These are phyloP conservation scores for Peniophora sp. DNA, from an alignment of 1,284 basidiomycete genomes.

Conservation along the genomic window DNA sequence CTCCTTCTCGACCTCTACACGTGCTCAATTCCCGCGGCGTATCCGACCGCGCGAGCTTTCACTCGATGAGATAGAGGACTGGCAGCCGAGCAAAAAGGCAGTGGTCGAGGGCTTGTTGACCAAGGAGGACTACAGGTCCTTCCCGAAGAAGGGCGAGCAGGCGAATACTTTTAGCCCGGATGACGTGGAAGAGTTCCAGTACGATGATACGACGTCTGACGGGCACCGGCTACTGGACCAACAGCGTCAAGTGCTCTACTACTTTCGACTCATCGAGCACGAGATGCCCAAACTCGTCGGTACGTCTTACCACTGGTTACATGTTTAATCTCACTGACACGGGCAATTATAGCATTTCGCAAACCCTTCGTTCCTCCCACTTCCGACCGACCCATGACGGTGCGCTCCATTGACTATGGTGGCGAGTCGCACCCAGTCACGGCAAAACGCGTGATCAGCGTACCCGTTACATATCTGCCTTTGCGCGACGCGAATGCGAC, in stretches of 20 bases:
- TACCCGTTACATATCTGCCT: constrained; percentile 65
- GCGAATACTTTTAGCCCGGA: constrained; percentile 2
- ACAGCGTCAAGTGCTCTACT: constrained; percentile 62
- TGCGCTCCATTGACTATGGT: constrained; percentile 71
- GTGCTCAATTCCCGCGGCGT: not conserved
- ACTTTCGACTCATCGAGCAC: constrained; percentile 76
- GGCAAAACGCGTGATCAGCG: constrained; percentile 64
- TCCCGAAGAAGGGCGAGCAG: not conserved
- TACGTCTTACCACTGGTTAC: constrained; percentile 30
- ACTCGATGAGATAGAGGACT: not conserved
- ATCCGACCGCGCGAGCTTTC: not conserved
- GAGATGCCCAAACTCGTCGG: constrained; percentile 79
- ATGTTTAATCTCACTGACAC: constrained; percentile 6
- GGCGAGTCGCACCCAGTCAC: constrained; percentile 66
- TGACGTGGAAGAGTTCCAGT: constrained; percentile 12
- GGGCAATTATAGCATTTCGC: constrained; percentile 49
- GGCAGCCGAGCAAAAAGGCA: not conserved
- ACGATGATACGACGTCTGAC: constrained; percentile 53
- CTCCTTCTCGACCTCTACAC: not conserved
- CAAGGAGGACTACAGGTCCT: no score
- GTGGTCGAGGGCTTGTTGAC: not conserved
- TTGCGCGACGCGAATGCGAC: constrained; percentile 52
- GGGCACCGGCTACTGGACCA: constrained; percentile 66
- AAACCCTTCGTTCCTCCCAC: constrained; percentile 67
- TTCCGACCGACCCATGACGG: constrained; percentile 48